Evolutionary conservation across 1,284 basidiomycete species (phyloP).

Genomic region (Puccinia polysora): DNA sequence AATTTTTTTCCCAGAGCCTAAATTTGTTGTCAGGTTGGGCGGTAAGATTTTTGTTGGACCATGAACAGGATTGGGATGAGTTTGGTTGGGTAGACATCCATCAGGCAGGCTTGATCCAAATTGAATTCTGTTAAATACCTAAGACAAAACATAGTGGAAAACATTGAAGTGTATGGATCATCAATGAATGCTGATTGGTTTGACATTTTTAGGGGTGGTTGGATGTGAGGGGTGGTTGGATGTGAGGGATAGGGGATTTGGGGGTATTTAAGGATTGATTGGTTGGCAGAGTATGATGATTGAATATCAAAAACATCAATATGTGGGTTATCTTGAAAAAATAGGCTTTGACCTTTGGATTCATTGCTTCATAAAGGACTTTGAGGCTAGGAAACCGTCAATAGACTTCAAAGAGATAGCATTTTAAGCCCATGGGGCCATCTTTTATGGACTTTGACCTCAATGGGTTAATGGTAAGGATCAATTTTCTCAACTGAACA

Average conservation of each 20-base stretch:
- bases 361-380: slow-evolving; percentile 33
- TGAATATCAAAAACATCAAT: no score
- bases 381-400: slow-evolving; percentile 25
- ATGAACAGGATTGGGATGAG: background rate
- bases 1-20: no score
- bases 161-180: slow-evolving; percentile 15
- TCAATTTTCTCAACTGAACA: slow-evolving; percentile 66
- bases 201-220: slow-evolving; percentile 2
- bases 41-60: background rate
- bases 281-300: no score
- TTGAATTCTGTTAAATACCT: slow-evolving; percentile 36
- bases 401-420: slow-evolving; percentile 13
- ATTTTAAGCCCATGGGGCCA: slow-evolving; percentile 61
- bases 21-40: background rate
- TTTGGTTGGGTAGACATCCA: slow-evolving; percentile 33
- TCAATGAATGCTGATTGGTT: slow-evolving; percentile 29
- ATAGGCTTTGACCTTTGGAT: slow-evolving; percentile 18
- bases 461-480: slow-evolving; percentile 74
- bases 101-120: slow-evolving; percentile 9
- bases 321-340: background rate
- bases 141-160: slow-evolving; percentile 27
- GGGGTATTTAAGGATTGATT: no score
- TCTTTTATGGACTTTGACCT: slow-evolving; percentile 62
- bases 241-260: no score
- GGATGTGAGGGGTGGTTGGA: no score